phyloP scores from a whole-genome alignment of 2,329 filamentous ascomycete genomes.

The Pestalotiopsis sp. region DNA sequence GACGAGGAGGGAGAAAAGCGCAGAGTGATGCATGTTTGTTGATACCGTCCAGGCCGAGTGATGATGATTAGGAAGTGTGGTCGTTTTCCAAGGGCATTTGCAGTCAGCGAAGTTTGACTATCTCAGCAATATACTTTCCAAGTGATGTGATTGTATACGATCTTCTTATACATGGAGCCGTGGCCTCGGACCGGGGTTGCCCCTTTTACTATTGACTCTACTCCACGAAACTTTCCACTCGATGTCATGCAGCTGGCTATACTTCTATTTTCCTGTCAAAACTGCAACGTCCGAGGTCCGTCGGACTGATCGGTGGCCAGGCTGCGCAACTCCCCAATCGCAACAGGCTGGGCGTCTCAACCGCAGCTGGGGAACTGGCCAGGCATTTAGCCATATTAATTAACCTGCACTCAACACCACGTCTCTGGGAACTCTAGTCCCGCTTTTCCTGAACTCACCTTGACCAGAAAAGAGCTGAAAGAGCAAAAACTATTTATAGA shows the following conservation, averaged over 20 bases:
- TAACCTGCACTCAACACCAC: slow-evolving; percentile 12
- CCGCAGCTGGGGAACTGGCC: not conserved
- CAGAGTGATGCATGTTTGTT: not conserved
- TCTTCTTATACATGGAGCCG: not conserved
- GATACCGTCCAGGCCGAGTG: not conserved
- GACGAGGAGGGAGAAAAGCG: not conserved
- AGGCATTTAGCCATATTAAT: slow-evolving; percentile 16
- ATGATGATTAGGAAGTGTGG: not conserved
- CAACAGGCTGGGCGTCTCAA: slow-evolving; percentile 1
- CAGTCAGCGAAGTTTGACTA: not conserved
- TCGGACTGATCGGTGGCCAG: not conserved
- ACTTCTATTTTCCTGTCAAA: not conserved
- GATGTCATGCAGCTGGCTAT: not conserved
- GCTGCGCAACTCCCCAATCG: not conserved
- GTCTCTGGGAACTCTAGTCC: slow-evolving; percentile 2
- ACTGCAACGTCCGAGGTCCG: not conserved
- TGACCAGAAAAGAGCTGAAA: not conserved
- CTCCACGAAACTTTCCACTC: not conserved
- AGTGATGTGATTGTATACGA: not conserved
- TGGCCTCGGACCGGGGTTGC: not conserved
- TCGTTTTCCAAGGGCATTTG: not conserved
- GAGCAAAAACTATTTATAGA: not conserved
- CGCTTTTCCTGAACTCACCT: not conserved
- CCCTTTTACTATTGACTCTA: not conserved
- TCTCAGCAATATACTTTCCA: not conserved